Percentiles rank a stretch among this genome's conserved stretches.
phyloP scores from a whole-genome alignment of 495 filamentous ascomycete species.

The Barbatosphaeria neglecta region DNA sequence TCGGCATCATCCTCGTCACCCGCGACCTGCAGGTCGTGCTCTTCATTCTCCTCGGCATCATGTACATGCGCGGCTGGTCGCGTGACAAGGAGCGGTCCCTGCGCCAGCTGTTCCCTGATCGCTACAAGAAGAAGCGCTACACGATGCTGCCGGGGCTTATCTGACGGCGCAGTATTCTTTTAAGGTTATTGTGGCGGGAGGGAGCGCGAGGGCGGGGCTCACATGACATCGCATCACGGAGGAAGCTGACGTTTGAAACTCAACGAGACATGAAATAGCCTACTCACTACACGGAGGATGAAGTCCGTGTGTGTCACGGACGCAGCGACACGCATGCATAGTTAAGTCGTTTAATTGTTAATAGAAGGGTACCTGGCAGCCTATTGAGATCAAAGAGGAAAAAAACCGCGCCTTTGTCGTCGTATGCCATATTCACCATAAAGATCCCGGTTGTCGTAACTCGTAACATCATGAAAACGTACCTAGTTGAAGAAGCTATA shows the following conservation, averaged over 20 bases:
- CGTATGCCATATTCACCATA: neutral
- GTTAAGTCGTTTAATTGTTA: no score
- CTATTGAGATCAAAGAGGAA: no score
- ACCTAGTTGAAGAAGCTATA: no score
- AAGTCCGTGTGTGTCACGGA: no score
- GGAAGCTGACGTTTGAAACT: no score
- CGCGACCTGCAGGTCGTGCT: conserved; percentile 63
- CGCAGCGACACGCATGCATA: no score
- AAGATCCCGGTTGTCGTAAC: neutral
- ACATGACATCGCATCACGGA: no score
- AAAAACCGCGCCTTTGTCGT: neutral
- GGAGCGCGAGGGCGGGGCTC: neutral
- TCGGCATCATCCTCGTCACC: conserved; percentile 63
- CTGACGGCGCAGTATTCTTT: conserved; percentile 6
- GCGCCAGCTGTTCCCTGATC: conserved; percentile 76
- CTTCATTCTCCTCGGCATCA: conserved; percentile 55
- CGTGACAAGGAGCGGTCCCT: conserved; percentile 85
- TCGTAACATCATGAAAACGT: conserved; percentile 3
- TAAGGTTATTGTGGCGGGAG: neutral
- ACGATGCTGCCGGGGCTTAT: conserved; percentile 62
- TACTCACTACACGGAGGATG: no score
- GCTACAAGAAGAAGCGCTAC: conserved; percentile 80
- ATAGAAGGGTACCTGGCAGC: no score
- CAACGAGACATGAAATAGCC: no score
- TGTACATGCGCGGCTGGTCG: conserved; percentile 79